Base-by-base conservation (phyloP, 495 filamentous ascomycete species). In the Aspergillus indologenus region DNA sequence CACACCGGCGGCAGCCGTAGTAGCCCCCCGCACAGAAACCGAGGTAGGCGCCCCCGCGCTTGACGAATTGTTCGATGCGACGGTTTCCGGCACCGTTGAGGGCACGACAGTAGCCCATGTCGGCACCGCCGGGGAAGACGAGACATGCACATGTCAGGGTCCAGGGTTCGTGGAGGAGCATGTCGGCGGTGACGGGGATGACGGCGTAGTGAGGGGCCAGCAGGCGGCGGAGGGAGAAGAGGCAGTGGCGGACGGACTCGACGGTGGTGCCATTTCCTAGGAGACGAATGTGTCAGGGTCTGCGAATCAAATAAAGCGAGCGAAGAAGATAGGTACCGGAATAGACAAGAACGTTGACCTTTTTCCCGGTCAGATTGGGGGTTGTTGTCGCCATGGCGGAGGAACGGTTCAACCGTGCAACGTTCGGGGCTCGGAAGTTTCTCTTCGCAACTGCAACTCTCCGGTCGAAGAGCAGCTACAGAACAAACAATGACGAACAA, bases 1-100 rank as follows among this genome's bases (percentile, higher is more conserved):
- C 95, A 65, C 92, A 96, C 53, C 78, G 76, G 52, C 80, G 74
- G 58, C 78, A 84, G 4, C 89, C 95, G 65, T 96, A 98, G 73
- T 98, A 98, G 5, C 90, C 94, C 12, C 94, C 94, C 42, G 95
- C 95, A 66, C 94, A 98, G 60, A 98, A 85, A 5, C 94, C 95
- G 20, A 98, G 79, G 68, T 93, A 98, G 1, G 77, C 73, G 5
- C 94, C 94, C 12, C 94, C 94, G n/a, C 83, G 75, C 54, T 87
- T 87, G 47, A 98, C 90, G 68, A 87, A 98, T 59, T 92, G 86
- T 18, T 78, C 75, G 68, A 98, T 97, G 54, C 79, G 81, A 42
- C 87, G 80, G 69, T 97, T 98, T 15, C 94, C 94, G 57, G 85
- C 76, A 31, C 94, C 94, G 71, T 98, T 94, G 45, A 98, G 81